Evolutionary conservation across 176 grass and related monocot genomes (phyloP).

Genomic region (Zea luxurians): DNA sequence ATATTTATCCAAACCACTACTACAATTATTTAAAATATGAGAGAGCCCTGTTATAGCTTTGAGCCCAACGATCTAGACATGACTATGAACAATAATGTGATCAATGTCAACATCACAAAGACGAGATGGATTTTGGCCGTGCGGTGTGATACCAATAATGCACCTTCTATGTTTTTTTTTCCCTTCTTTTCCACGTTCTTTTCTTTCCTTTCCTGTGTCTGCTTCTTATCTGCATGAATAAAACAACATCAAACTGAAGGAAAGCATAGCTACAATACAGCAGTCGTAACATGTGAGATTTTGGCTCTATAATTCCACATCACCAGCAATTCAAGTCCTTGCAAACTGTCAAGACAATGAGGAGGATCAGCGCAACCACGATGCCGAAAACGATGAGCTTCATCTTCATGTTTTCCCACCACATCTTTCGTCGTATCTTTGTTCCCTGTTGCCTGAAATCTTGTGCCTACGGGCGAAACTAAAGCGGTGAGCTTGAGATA

Average conservation of each 20-base stretch:
- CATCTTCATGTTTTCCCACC: slow-evolving; percentile 93
- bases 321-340: slow-evolving; percentile 77
- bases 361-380: slow-evolving; percentile 63
- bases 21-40: slow-evolving; percentile 16
- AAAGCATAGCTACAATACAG: background rate
- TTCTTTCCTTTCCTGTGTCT: background rate
- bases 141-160: background rate
- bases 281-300: background rate
- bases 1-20: background rate
- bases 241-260: background rate
- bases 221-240: slow-evolving; percentile 16
- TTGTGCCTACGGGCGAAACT: slow-evolving; percentile 52
- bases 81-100: slow-evolving; percentile 28
- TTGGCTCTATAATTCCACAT: slow-evolving; percentile 11
- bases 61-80: slow-evolving; percentile 34
- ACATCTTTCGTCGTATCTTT: slow-evolving; percentile 79
- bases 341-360: slow-evolving; percentile 71
- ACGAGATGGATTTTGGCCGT: slow-evolving; percentile 6
- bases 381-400: slow-evolving; percentile 83
- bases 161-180: background rate
- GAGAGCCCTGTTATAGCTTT: slow-evolving; percentile 29
- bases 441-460: slow-evolving; percentile 72
- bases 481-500: background rate
- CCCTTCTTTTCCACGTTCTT: background rate
- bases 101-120: slow-evolving; percentile 1